Evolutionary conservation across 768 basidiomycete genomes (phyloP), one percentile per base, ranked within the genome.

Genomic region (Boletales sp.): DNA sequence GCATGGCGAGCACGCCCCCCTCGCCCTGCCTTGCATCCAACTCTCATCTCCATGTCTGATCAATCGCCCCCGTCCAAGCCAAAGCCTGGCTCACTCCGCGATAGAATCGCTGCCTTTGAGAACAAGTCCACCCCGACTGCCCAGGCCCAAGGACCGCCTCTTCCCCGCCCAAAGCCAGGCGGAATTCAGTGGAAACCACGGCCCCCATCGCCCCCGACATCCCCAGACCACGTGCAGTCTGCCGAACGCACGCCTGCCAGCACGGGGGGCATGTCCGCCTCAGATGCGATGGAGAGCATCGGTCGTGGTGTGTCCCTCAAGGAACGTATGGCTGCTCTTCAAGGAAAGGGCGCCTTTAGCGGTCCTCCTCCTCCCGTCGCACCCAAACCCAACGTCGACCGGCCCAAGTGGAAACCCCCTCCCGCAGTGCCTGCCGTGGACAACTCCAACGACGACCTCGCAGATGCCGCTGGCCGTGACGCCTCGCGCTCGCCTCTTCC

Each of bases 271-370:
- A 87, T 91, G 87, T 86, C 82, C 19, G 90, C 90, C 5, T 81
- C 82, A 28, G 94, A 97, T 73, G 94, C 94, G 18, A 84, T 87
- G 66, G 87, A 86, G 60, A 87, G 86, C 60, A 94, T 95, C 68
- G 80, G 79, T 6, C 82, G 82, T 49, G 86, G 80, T 3, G 86
- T 82, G 5, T 90, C 89, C 49, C 70, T 98, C 57, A 94, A 86
- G 72, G 95, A 96, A 51, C 82, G 95, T 34, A 96, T 98, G 93
- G 93, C 93, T 30, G 92, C 93, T 3, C 72, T 97, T 34, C 89
- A 93, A 65, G 90, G 88, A 8, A 83, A 78, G 40, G 87, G 89
- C 14, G 91, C 75, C 10, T 91, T 95, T 61, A 89, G 89, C 14
- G 63, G 66, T 6, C 54, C 67, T n/a, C 64, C 75, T 14, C 77